These are phyloP conservation scores for Yamadazyma dushanensis DNA, from an alignment of 1,139 yeast genomes.

Conservation along the genomic window DNA sequence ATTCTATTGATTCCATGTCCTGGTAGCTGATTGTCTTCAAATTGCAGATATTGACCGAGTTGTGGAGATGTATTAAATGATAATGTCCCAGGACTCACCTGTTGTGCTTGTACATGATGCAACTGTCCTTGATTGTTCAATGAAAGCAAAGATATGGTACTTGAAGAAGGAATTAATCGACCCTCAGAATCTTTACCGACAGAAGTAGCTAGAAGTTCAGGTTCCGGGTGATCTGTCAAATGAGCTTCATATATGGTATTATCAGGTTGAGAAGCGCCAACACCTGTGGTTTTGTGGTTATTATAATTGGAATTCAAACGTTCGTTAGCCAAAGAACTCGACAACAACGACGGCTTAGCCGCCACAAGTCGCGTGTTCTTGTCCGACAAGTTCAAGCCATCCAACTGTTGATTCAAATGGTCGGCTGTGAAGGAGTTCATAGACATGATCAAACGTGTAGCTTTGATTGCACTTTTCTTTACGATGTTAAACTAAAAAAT, in stretches of 20 bases:
- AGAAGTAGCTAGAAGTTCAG: constrained; percentile 53
- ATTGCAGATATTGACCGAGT: constrained; percentile 4
- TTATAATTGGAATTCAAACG: constrained; percentile 2
- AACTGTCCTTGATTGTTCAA: constrained; percentile 27
- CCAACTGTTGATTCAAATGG: constrained; percentile 21
- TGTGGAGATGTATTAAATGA: constrained; percentile 6
- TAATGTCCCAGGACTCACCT: background rate
- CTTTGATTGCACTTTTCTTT: too few species aligned
- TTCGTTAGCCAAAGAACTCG: constrained; percentile 18
- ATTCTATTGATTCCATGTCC: constrained; percentile 1
- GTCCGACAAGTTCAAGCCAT: constrained; percentile 14
- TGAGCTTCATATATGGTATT: background rate
- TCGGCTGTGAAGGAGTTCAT: constrained; percentile 19
- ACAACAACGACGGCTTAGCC: constrained; percentile 17
- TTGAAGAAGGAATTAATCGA: constrained; percentile 51
- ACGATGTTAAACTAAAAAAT: too few species aligned
- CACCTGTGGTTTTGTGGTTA: background rate
- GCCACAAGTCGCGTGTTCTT: constrained; percentile 3
- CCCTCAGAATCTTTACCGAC: constrained; percentile 55
- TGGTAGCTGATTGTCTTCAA: constrained; percentile 8
- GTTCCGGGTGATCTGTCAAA: constrained; percentile 46
- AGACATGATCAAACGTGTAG: too few species aligned
- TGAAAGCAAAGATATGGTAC: constrained; percentile 53
- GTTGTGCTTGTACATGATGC: constrained; percentile 7
- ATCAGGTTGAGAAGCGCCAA: background rate